A percentile compares a stretch with the other conserved stretches of the same genome.
Evolutionary conservation across 768 basidiomycete species (phyloP).

Genomic region (Leccinum broughii): DNA sequence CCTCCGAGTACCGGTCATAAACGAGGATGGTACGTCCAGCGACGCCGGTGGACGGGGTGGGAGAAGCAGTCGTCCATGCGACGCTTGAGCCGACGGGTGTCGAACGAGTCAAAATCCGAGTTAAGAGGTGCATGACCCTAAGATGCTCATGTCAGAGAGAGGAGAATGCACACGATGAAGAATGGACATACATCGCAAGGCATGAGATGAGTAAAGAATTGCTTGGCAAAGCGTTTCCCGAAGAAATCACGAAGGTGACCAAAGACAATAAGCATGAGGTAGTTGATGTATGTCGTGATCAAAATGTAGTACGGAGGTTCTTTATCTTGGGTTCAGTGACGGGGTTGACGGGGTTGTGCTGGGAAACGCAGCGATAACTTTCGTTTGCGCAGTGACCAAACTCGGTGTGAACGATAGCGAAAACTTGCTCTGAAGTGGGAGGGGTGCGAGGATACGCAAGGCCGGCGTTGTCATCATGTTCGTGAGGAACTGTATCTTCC

Average conservation of each 20-base stretch:
- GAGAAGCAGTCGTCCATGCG: slow-evolving; percentile 96
- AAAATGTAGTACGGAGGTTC: slow-evolving; percentile 94
- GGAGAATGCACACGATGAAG: slow-evolving; percentile 2
- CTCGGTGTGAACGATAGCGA: slow-evolving; percentile 81
- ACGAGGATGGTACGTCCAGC: slow-evolving; percentile 90
- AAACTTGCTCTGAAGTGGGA: slow-evolving; percentile 79
- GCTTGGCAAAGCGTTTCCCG: slow-evolving; percentile 76
- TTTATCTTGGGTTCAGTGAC: slow-evolving; percentile 59
- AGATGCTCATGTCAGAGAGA: slow-evolving; percentile 7
- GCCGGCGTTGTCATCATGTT: slow-evolving; percentile 55
- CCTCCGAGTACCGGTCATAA: slow-evolving; percentile 79
- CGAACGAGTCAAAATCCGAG: slow-evolving; percentile 99
- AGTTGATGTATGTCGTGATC: slow-evolving; percentile 89
- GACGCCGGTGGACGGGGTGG: slow-evolving; percentile 89
- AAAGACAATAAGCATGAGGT: slow-evolving; percentile 86
- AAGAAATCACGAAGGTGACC: slow-evolving; percentile 96
- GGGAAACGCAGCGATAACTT: slow-evolving; percentile 62
- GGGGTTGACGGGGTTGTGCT: slow-evolving; percentile 49
- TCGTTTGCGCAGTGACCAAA: slow-evolving; percentile 90
- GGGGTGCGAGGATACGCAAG: slow-evolving; percentile 63
- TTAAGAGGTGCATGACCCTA: slow-evolving; percentile 96
- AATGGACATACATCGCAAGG: slow-evolving; percentile 71
- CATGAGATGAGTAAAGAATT: slow-evolving; percentile 78
- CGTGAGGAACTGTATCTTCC: slow-evolving; percentile 61
- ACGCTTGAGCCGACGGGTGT: slow-evolving; percentile 91